Percentiles rank a stretch among this genome's conserved stretches.
phyloP scores from a whole-genome alignment of 148 eudicot genomes.

The Rhododendron ovatum region DNA sequence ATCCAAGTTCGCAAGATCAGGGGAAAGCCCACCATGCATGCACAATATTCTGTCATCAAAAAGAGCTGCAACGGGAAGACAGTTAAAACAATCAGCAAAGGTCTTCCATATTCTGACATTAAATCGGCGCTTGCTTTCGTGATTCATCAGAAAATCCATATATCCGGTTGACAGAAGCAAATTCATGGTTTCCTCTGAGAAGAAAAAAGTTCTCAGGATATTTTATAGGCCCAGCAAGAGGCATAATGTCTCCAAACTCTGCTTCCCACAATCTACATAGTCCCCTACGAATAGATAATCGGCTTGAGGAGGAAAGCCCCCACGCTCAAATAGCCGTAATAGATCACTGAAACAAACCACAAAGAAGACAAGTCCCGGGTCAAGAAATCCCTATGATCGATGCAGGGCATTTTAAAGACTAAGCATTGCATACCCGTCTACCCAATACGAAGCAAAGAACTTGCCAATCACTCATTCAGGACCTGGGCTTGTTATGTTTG shows the following conservation, averaged over 20 bases:
- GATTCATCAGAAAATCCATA: conserved; percentile 23
- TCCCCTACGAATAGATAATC: conserved; percentile 22
- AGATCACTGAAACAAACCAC: conserved; percentile 17
- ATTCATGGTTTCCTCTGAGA: conserved; percentile 7
- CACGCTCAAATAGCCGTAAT: conserved; percentile 17
- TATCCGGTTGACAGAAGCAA: conserved; percentile 22
- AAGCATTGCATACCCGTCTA: neutral
- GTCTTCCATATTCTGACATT: conserved; percentile 26
- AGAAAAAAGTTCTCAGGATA: conserved; percentile 11
- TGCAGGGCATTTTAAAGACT: neutral
- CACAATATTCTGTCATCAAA: conserved; percentile 26
- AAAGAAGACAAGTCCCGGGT: neutral
- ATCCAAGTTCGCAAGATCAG: conserved; percentile 16
- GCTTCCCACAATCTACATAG: conserved; percentile 22
- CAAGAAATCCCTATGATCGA: neutral
- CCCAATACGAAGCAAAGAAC: neutral
- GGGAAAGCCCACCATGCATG: conserved; percentile 27
- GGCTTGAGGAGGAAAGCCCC: conserved; percentile 25
- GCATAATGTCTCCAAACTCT: conserved; percentile 26
- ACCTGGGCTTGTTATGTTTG: neutral
- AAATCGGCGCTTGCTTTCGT: conserved; percentile 23
- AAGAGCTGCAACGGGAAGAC: conserved; percentile 24
- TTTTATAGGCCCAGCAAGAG: conserved; percentile 23
- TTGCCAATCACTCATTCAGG: neutral
- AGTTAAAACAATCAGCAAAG: conserved; percentile 22